Base-by-base conservation (phyloP, 345 rosid genomes). In the Eucalyptus dawsonii region DNA sequence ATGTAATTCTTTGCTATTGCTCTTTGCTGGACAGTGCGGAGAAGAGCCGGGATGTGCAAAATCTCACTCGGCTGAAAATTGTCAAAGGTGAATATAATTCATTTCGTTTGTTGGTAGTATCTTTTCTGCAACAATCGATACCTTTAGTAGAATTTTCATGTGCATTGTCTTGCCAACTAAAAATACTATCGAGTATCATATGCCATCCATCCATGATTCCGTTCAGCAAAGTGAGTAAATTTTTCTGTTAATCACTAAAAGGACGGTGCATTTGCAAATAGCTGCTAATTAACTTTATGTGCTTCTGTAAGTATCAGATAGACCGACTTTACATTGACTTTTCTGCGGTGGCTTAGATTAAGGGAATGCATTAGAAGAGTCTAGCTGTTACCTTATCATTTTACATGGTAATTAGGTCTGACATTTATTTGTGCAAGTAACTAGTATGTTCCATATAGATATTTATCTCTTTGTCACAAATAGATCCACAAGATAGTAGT, bases 401-500 rank as follows among this genome's bases (percentile, higher is more conserved):
- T 13, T 62, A 7, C 3, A 13, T 0, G 14, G 37, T 65, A 65
- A 14, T 29, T n/a, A 4, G 37, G 76, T 25, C 2, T 27, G 31
- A 6, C 31, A 25, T 27, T 27, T 13, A 60, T 60, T 27, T 60
- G n/a, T 60, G 13, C n/a, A 5, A 11, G 0, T 27, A 60, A 27
- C 31, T 0, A 0, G 13, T 53, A 53, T 53, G 56, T 53, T 19
- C 56, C 56, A 53, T 53, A 53, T 0, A 53, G 24, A 19, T 53
- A 53, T 25, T 60, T 60, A 13, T 60, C 67, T 27, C 14, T 60
- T 25, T 56, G 67, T 11, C 0, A 27, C 8, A 0, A 27, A 27
- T 60, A 60, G 14, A 5, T 60, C 31, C 67, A 27, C 31, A 12
- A 27, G 8, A 60, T 13, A 60, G 31, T 13, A 60, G 67, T 11